Evolutionary conservation across 345 rosid genomes (phyloP).

Genomic region (Acer saccharum): DNA sequence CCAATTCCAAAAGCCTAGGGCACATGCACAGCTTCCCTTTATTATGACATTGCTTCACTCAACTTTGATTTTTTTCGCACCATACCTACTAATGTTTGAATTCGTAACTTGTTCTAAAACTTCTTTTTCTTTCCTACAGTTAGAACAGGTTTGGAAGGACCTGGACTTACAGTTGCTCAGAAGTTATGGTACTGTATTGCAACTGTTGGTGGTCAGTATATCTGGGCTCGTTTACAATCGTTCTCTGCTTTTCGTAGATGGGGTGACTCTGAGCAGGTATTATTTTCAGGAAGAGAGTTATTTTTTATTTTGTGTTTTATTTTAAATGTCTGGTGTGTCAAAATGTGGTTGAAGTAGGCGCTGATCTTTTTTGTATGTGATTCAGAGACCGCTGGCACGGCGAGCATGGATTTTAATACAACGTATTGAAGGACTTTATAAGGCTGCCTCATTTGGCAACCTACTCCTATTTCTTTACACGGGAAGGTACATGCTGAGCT

Average conservation of each 20-base stretch:
- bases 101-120: neutral
- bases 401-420: conserved; percentile 81
- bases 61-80: neutral
- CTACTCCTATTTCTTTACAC: conserved; percentile 85
- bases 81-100: neutral
- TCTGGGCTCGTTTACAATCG: conserved; percentile 86
- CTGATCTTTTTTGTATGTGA: conserved; percentile 13
- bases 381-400: conserved; percentile 84
- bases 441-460: conserved; percentile 90
- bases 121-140: conserved; percentile 42
- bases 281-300: neutral
- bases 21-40: neutral
- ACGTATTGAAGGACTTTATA: conserved; percentile 80
- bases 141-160: conserved; percentile 95
- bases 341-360: neutral
- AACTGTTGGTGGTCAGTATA: conserved; percentile 91
- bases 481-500: conserved; percentile 60
- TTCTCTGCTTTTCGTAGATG: conserved; percentile 98
- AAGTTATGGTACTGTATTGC: conserved; percentile 92
- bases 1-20: neutral
- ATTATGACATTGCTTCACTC: neutral
- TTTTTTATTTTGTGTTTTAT: neutral
- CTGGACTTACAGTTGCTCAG: conserved; percentile 82
- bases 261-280: conserved; percentile 95
- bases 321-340: neutral